Base-by-base conservation (phyloP, 306 rosid species). In the Trifolium fragiferum region DNA sequence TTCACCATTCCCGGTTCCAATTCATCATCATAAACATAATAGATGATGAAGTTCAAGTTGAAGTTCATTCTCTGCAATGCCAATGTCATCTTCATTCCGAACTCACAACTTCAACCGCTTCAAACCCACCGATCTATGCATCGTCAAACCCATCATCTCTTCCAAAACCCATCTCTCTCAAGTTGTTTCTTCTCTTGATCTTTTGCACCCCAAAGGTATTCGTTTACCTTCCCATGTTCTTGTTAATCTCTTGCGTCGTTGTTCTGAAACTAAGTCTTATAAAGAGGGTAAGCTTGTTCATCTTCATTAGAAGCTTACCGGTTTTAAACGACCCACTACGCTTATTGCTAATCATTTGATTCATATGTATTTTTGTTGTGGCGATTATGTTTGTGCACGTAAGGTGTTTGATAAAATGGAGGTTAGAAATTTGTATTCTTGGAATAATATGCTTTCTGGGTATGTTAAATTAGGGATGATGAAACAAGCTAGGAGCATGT, bases 391-490 rank as follows among this genome's bases (percentile, higher is more conserved):
- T 12, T 78, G 72, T 8, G 98, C 96, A 51, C 87, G 91, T 68
- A 81, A 86, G 84, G 87, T 93, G 93, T 93, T 90, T 20, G 88
- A 86, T 69, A 89, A 83, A 89, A 93, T 90, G 96, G 76, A 81
- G 75, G 85, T 43, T 11, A 86, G 86, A 73, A 93, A 93, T 82
- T 76, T 93, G 84, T 89, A 86, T 76, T 84, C 95, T 12, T 90
- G 97, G 98, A 93, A 93, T 74, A 80, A 85, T 78, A 80, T 93
- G 96, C 84, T 93, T 50, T 84, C 98, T 81, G 97, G 98, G 46
- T 86, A 85, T 84, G 92, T 76, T 76, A 93, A 87, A 61, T 53
- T 89, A 86, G 91, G 91, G 51, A 83, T 84, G 77, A 63, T 90
- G 38, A 72, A 84, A 80, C 91, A 81, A 13, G 92, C 96, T 4